Evolutionary conservation across 2,329 filamentous ascomycete species (phyloP), one percentile per base, ranked within the genome.

Genomic region (Beauveria scarabaeidicola): DNA sequence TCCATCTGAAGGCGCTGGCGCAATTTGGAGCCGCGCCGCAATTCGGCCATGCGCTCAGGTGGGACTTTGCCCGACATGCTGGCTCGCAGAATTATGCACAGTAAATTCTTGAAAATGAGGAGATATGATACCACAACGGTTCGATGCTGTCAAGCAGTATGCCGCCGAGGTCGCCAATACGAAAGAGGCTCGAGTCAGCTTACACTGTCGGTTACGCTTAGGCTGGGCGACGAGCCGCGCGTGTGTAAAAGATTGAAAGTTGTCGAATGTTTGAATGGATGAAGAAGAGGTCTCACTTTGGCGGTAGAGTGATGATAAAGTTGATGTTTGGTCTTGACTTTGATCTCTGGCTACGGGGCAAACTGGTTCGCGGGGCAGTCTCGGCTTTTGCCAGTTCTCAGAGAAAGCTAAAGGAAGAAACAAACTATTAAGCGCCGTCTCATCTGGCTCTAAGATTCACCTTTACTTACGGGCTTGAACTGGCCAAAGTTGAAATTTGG

Each of bases 1-100:
- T 61, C 54, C 44, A 29, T 38, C 23, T 54, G 48, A 4, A 61
- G 60, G 13, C 60, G 60, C 19, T 61, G 40, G 15, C 60, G 60
- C 19, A 61, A 46, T 25, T 58, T 61, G 5, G 60, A 54, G 3
- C 51, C 54, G 3, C 51, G 60, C 8, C 60, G 55, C 23, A 61
- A 43, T 19, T 48, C 48, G 3, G 43, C 54, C 60, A 61, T 61
- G 13, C 60, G 48, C 51, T 58, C 60, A 29, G 27, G n/a, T 4
- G 55, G 51, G 17, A 58, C 44, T 36, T 50, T 54, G 15, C 54
- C 48, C 5, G 59, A 52, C 55, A 58, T 58, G 0, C 13, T 43
- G n/a, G 21, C 17, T 29, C 10, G 19, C 23, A 40, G 9, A 27
- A 27, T n/a, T 15, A 4, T 21, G 13, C 21, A 17, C 5, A 9